Base-by-base conservation (phyloP, 805 yeast species). In the Monosporozyma aquatica region DNA sequence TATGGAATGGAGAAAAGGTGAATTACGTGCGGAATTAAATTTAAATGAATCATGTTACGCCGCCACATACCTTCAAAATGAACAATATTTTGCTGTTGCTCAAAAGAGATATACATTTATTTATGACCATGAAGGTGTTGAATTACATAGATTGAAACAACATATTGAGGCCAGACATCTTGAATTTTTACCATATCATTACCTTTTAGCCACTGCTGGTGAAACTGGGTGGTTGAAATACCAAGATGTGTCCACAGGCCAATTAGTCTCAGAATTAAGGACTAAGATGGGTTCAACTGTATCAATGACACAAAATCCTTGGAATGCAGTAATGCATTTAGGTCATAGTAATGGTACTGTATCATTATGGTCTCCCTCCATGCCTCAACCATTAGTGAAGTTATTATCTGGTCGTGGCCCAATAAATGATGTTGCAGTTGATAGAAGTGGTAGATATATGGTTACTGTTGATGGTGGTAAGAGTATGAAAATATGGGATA, bases 201-300 rank as follows among this genome's bases (percentile, higher is more conserved):
- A 81, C 54, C 67, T 92, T 29, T 70, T 92, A 38, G 87, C 81
- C 1, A 77, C 95, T 1, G 87, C 95, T 1, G 97, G 98, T 33
- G 79, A 83, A 52, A 77, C 95, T 2, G 96, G 96, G 5, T 83
- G 72, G 63, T 70, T 92, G 47, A 86, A 84, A 64, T 92, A 86
- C 63, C 97, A 92, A 57, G 98, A 92, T 64, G 94, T 89, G 2
- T 82, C 96, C 3, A 92, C 97, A 0, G 98, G 98, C 47, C 75
- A 71, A 37, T 66, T 87, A 26, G 92, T 89, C 1, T 71, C 87
- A 35, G 97, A 92, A 61, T 67, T 79, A 24, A 74, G 89, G 58
- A 87, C 97, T 7, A 87, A 83, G 61, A 64, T 85, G 48, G 98
- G 98, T 1, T 95, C 97, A 15, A 83, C 95, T 0, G 79, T 80